Percentiles rank a stretch among this genome's conserved stretches.
These are phyloP conservation scores for Leptomonas seymouri DNA, from an alignment of 208 protist genomes.

Conservation along the genomic window DNA sequence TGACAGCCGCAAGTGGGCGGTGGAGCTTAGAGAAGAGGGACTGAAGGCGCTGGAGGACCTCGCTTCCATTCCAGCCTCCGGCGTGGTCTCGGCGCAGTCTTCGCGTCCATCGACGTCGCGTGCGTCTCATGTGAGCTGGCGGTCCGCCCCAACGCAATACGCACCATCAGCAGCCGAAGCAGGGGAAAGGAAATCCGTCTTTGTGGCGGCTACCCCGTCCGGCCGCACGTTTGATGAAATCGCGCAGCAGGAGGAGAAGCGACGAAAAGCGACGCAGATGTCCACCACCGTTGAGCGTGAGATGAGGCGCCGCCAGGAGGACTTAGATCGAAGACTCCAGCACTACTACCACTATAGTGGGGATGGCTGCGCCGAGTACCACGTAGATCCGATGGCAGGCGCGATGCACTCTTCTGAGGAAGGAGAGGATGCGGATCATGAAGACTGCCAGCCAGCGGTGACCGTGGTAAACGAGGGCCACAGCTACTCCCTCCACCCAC, in stretches of 20 bases:
- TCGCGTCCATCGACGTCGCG: slow-evolving; percentile 45
- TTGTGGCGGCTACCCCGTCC: slow-evolving; percentile 59
- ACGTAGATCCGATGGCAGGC: slow-evolving; percentile 13
- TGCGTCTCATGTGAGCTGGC: slow-evolving; percentile 33
- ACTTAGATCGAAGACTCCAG: slow-evolving; percentile 23
- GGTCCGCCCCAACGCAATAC: neutral
- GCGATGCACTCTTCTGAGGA: neutral
- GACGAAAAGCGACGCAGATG: slow-evolving; percentile 25
- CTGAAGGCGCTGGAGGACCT: slow-evolving; percentile 32
- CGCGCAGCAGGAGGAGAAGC: slow-evolving; percentile 56
- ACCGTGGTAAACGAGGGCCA: neutral
- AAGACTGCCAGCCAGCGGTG: neutral
- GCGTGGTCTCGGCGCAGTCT: slow-evolving; percentile 15
- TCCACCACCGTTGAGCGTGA: slow-evolving; percentile 11
- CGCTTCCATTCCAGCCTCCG: slow-evolving; percentile 3
- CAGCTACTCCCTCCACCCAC: slow-evolving; percentile 5
- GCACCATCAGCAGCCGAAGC: neutral
- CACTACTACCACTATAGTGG: slow-evolving; percentile 14
- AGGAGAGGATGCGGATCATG: neutral
- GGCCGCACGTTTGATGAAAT: slow-evolving; percentile 86
- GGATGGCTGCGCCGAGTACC: neutral
- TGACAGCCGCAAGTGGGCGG: slow-evolving; percentile 76
- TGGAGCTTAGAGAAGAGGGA: slow-evolving; percentile 44
- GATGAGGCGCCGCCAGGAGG: slow-evolving; percentile 29
- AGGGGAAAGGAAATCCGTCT: slow-evolving; percentile 42